Base-by-base conservation (phyloP, 257 asterid species). In the Cynanchum wilfordii region DNA sequence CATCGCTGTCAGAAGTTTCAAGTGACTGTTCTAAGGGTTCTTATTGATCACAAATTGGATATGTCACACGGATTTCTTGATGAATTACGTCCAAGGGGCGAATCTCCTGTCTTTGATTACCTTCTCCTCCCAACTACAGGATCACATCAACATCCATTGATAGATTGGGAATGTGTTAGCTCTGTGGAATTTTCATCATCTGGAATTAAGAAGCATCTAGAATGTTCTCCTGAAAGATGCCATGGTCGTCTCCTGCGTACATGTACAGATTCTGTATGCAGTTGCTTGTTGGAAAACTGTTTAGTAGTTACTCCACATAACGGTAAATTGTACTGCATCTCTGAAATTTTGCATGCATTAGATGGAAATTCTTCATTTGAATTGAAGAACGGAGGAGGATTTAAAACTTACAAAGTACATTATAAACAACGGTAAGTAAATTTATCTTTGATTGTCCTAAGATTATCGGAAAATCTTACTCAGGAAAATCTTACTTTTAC, bases 301-400 rank as follows among this genome's bases (percentile, higher is more conserved):
- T 76, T 93, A 44, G 93, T 88, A 3, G 9, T 73, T 36, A 91
- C 98, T 2, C 92, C 96, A 42, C 96, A 91, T 70, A 93, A 86
- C 57, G 84, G 78, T 52, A 9, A 22, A 36, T 19, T 86, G 57
- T 88, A 93, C 80, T 81, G 89, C 78, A 67, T 84, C 17, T 56
- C 72, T 2, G 89, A 89, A 54, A 62, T 67, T 66, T 44, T 89
- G 82, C 78, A 85, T 29, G 79, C 77, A 36, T 60, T 79, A 64
- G 68, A 83, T 68, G 88, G 89, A 25, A 79, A 77, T 78, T 77
- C 96, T 10, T 40, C 59, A 76, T 78, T 93, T 71, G 33, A 71
- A 71, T 74, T 71, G 24, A 73, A 71, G 71, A 77, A 73, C 55
- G 92, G 86, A 79, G 80, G 60, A 36, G n/a, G n/a, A n/a, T 36